Evolutionary conservation across 2,329 filamentous ascomycete genomes (phyloP).

Genomic region (Colletotrichum coccodes): DNA sequence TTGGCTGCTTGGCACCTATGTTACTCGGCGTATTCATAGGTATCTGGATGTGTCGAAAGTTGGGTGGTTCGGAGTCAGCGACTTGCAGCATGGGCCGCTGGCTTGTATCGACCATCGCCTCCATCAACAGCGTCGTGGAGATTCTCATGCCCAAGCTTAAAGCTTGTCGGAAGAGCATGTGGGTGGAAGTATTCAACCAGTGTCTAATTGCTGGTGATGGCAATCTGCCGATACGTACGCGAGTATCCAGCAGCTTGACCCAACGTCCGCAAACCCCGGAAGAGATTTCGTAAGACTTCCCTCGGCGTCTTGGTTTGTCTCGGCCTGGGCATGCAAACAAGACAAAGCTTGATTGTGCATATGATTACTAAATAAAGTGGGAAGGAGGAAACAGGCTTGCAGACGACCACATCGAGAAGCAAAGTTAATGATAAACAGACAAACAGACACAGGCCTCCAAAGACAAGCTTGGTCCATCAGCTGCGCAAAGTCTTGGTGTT

Average conservation of each 20-base stretch:
- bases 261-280: not conserved
- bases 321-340: not conserved
- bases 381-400: not conserved
- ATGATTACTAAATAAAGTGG: not conserved
- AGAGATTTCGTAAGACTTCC: not conserved
- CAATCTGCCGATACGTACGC: not conserved
- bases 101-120: not conserved
- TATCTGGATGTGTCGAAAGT: not conserved
- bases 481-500: slow-evolving; percentile 6
- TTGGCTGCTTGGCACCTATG: slow-evolving; percentile 9
- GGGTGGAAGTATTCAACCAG: not conserved
- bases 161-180: not conserved
- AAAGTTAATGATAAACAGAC: not conserved
- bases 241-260: too few relatives aligned
- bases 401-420: not conserved
- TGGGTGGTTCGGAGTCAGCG: not conserved
- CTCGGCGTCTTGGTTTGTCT: not conserved
- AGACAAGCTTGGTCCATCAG: not conserved
- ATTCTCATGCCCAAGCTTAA: not conserved
- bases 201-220: not conserved
- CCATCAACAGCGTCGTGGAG: not conserved
- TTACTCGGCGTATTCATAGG: not conserved
- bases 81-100: not conserved
- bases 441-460: not conserved
- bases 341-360: slow-evolving; percentile 17